phyloP scores from a whole-genome alignment of 345 rosid genomes.

The thale cress (Arabidopsis thaliana) region TAIR10.1 NC_003070.9:25901001-25901500 shows the following conservation, averaged over 20 bases:
- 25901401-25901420: slow-evolving; percentile 66
- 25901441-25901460: slow-evolving; percentile 93
- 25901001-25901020: slow-evolving; percentile 60
- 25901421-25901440: slow-evolving; percentile 82
- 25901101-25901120: background rate
- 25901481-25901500: slow-evolving; percentile 68
- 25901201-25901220: slow-evolving; percentile 23
- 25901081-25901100: slow-evolving; percentile 25
- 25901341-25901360: slow-evolving; percentile 66
- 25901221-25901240: background rate
- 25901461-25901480: slow-evolving; percentile 87
- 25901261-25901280: background rate
- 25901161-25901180: slow-evolving; percentile 4
- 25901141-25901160: background rate
- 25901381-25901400: slow-evolving; percentile 81
- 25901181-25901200: slow-evolving; percentile 15
- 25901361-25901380: slow-evolving; percentile 90
- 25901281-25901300: slow-evolving; percentile 14
- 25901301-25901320: slow-evolving; percentile 2
- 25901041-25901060: slow-evolving; percentile 39
- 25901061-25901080: slow-evolving; percentile 28
- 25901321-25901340: slow-evolving; percentile 31
- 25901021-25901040: slow-evolving; percentile 88
- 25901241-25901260: slow-evolving; percentile 23
- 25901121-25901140: slow-evolving; percentile 13